Base-by-base conservation (phyloP, 2,329 filamentous ascomycete species). In the Fusarium nelsonii region DNA sequence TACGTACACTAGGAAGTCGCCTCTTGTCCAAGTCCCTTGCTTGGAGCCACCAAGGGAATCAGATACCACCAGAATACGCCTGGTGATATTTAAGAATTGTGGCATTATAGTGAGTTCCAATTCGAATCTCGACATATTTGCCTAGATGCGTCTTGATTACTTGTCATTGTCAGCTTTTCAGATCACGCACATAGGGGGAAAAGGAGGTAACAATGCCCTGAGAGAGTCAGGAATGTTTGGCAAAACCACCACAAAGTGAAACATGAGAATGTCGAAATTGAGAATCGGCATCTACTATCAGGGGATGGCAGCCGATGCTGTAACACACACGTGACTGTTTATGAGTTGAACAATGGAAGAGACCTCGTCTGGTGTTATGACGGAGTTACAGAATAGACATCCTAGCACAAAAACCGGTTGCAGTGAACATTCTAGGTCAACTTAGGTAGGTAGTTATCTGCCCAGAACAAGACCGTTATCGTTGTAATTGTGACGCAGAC, bases 401-500 rank as follows among this genome's bases (percentile, higher is more conserved):
- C 43, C 40, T 41, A 33, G 20, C 33, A 39, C 16, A 16, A 26
- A 41, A 40, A 40, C 34, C 36, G 48, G 20, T 51, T 26, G 45
- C 44, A 36, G 20, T 23, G 30, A 41, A 30, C 26, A 52, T 34
- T 65, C 45, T 52, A 18, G 33, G 39, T 28, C 36, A 16, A 23
- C 39, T 41, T 41, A 18, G 12, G 20, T n/a, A n/a, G 11, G 46
- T 36, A 16, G 23, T 23, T 23, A 14, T 12, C 33, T 49, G 12
- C 15, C 23, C 50, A 43, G 40, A 23, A 23, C 23, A 23, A 23
- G 16, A n/a, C 23, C 40, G 40, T 43, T 45, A n/a, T 32, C 28
- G 8, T 26, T 43, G 36, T 58, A 46, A 51, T 20, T 26, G 50
- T 62, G 63, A 69, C 40, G 52, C 58, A 48, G 32, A n/a, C 65